phyloP scores from a whole-genome alignment of 2,329 filamentous ascomycete genomes.

The Phyllosticta paracitricarpa region DNA sequence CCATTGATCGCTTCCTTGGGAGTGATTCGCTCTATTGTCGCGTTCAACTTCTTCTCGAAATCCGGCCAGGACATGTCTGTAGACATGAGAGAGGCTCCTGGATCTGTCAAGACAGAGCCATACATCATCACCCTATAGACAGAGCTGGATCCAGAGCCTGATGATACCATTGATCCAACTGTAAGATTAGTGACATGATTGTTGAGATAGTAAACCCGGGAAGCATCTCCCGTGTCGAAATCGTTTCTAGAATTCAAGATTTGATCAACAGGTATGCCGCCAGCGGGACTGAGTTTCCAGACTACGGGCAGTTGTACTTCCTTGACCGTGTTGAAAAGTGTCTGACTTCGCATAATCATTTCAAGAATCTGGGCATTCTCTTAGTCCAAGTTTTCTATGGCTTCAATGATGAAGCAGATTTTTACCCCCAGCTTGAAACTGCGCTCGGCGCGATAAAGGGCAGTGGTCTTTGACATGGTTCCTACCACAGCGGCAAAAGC shows the following conservation, averaged over 20 bases:
- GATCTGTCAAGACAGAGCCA: neutral
- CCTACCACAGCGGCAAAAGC: neutral
- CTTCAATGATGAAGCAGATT: neutral
- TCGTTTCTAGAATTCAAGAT: neutral
- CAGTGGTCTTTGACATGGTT: neutral
- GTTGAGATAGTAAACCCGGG: neutral
- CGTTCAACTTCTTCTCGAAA: neutral
- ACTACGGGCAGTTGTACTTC: neutral
- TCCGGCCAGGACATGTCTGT: neutral
- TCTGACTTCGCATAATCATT: neutral
- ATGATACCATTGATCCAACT: neutral
- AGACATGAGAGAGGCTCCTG: neutral
- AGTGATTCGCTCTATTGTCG: neutral
- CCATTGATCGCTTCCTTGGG: neutral
- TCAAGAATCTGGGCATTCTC: neutral
- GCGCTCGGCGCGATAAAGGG: neutral
- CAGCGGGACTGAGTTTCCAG: neutral
- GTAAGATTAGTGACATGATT: neutral
- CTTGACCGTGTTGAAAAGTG: neutral
- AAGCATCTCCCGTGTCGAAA: too few species aligned
- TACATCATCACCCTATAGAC: neutral
- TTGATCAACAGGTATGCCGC: neutral
- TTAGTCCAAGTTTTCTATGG: neutral
- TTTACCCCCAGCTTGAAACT: neutral
- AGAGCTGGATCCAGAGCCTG: neutral